Percentiles rank a stretch among this genome's conserved stretches.
phyloP scores from a whole-genome alignment of 192 early-diverging fungal genomes.

The Phycomyces nitens region DNA sequence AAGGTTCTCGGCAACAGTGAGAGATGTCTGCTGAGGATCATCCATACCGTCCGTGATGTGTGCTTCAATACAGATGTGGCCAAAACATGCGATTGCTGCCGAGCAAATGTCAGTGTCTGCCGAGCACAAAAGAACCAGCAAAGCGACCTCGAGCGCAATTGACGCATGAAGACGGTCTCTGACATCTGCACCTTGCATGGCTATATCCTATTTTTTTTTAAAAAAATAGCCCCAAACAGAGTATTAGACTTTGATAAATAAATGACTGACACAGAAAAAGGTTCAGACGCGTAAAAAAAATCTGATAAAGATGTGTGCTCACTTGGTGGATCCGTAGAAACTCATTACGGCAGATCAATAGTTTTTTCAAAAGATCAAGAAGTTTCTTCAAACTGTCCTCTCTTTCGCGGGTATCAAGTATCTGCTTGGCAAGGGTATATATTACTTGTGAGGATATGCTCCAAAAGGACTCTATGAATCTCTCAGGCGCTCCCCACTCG shows the following conservation, averaged over 20 bases:
- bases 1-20: constrained; percentile 70
- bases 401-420: constrained; percentile 70
- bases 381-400: constrained; percentile 64
- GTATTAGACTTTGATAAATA: no score
- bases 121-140: constrained; percentile 74
- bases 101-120: constrained; percentile 65
- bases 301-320: not conserved
- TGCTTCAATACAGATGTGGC: constrained; percentile 67
- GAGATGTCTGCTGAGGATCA: constrained; percentile 37
- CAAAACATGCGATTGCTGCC: constrained; percentile 61
- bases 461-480: constrained; percentile 78
- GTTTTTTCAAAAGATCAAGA: constrained; percentile 61
- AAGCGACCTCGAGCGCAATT: constrained; percentile 69
- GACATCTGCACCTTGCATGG: constrained; percentile 51
- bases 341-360: constrained; percentile 63
- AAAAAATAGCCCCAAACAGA: no score
- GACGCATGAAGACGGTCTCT: constrained; percentile 65
- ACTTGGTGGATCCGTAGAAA: constrained; percentile 52
- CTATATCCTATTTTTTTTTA: constrained; percentile 38
- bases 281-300: not conserved
- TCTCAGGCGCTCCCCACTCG: constrained; percentile 76
- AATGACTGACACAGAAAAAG: not conserved
- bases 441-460: constrained; percentile 61
- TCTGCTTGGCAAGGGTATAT: constrained; percentile 65
- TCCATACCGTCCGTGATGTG: constrained; percentile 60